A percentile compares a stretch with the other conserved stretches of the same genome.
phyloP scores from a whole-genome alignment of 1,284 basidiomycete species.

The Cryptococcus sp. region DNA sequence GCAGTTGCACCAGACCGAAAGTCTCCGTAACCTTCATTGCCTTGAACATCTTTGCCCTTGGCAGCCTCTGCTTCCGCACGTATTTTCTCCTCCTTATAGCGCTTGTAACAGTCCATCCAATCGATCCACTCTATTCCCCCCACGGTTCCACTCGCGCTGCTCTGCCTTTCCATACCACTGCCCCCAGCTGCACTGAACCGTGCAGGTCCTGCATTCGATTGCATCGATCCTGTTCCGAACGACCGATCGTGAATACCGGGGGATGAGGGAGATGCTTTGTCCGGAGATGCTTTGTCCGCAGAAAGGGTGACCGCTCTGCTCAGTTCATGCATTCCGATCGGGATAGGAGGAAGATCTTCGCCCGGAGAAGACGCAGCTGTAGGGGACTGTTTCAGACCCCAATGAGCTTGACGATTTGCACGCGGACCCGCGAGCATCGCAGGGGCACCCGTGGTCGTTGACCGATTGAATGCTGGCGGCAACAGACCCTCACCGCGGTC shows the following conservation, averaged over 20 bases:
- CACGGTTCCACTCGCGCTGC: conserved; percentile 38
- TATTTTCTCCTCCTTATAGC: conserved; percentile 60
- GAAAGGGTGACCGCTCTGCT: not conserved
- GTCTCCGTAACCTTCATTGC: not conserved
- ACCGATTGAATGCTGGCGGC: conserved; percentile 37
- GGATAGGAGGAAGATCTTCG: conserved; percentile 28
- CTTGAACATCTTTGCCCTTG: conserved; percentile 5
- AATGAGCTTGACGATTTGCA: conserved; percentile 26
- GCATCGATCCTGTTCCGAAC: conserved; percentile 5
- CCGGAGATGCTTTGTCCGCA: not conserved
- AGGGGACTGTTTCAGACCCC: conserved; percentile 15
- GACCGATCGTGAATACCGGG: conserved; percentile 13
- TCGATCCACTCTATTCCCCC: conserved; percentile 61
- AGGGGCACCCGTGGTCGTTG: conserved; percentile 34
- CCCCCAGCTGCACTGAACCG: conserved; percentile 15
- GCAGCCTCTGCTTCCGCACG: conserved; percentile 40
- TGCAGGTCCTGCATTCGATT: conserved; percentile 19
- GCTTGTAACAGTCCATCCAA: conserved; percentile 61
- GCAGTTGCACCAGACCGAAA: conserved; percentile 6
- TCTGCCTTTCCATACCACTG: conserved; percentile 36
- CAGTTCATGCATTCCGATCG: conserved; percentile 16
- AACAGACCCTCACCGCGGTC: conserved; percentile 14
- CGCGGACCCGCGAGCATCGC: conserved; percentile 33
- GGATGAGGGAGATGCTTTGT: not conserved
- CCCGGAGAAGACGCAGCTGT: conserved; percentile 29